These are phyloP conservation scores for Paraconiothyrium sp. DNA, from an alignment of 2,329 filamentous ascomycete species.

Conservation along the genomic window DNA sequence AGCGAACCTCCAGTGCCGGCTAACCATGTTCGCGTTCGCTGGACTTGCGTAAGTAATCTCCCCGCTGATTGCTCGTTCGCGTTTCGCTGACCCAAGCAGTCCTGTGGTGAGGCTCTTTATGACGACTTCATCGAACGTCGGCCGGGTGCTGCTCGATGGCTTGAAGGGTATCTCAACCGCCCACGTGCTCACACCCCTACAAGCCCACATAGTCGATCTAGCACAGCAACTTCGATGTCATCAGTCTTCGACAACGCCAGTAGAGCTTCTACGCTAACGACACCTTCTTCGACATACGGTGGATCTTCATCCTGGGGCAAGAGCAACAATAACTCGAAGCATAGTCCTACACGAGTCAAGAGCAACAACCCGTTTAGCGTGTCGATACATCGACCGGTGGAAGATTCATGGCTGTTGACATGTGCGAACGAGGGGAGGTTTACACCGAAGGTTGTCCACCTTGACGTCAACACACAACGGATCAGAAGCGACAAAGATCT, in stretches of 20 bases:
- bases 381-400: slow-evolving; percentile 27
- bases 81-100: slow-evolving; percentile 26
- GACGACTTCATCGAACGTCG: slow-evolving; percentile 52
- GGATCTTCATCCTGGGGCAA: slow-evolving; percentile 32
- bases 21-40: slow-evolving; percentile 46
- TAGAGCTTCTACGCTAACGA: slow-evolving; percentile 37
- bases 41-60: slow-evolving; percentile 43
- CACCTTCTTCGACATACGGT: slow-evolving; percentile 41
- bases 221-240: slow-evolving; percentile 37
- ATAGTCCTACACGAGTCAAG: slow-evolving; percentile 35
- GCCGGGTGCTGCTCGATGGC: slow-evolving; percentile 49
- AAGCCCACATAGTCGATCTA: slow-evolving; percentile 33
- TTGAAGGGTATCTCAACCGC: slow-evolving; percentile 51
- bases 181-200: slow-evolving; percentile 37
- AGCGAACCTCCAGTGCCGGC: slow-evolving; percentile 40
- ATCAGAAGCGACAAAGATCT: slow-evolving; percentile 50
- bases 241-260: slow-evolving; percentile 40
- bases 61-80: not conserved
- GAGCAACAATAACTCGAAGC: slow-evolving; percentile 28
- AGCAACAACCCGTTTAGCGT: slow-evolving; percentile 39
- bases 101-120: slow-evolving; percentile 46
- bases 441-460: slow-evolving; percentile 50
- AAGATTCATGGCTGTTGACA: slow-evolving; percentile 49
- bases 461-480: slow-evolving; percentile 44
- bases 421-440: slow-evolving; percentile 50